phyloP scores from a whole-genome alignment of 2,329 filamentous ascomycete genomes.

The Penicillium sp. region DNA sequence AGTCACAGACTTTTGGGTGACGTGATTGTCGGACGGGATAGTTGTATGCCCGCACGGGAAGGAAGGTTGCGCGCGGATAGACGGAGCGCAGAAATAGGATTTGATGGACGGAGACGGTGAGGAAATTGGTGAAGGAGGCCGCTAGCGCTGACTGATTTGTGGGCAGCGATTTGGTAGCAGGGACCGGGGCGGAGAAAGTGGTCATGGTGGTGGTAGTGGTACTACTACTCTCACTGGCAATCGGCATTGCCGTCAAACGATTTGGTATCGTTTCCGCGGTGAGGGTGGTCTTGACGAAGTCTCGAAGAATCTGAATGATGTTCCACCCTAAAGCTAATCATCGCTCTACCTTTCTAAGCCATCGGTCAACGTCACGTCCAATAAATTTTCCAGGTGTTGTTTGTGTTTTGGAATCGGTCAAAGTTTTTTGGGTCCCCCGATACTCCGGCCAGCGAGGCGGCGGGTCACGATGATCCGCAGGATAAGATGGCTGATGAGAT shows the following conservation, averaged over 20 bases:
- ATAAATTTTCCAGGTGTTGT: neutral
- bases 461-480: slow-evolving; percentile 7
- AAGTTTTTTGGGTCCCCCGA: slow-evolving; percentile 14
- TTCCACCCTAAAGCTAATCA: slow-evolving; percentile 45
- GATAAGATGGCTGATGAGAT: neutral
- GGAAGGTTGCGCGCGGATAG: slow-evolving; percentile 75
- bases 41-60: slow-evolving; percentile 76
- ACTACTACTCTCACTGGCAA: slow-evolving; percentile 43
- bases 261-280: slow-evolving; percentile 34
- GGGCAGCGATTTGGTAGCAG: slow-evolving; percentile 42
- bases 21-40: slow-evolving; percentile 80
- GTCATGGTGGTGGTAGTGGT: slow-evolving; percentile 40
- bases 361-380: slow-evolving; percentile 28
- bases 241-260: slow-evolving; percentile 39
- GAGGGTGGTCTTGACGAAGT: slow-evolving; percentile 36
- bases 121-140: slow-evolving; percentile 70
- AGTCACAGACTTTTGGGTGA: slow-evolving; percentile 79
- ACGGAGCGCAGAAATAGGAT: slow-evolving; percentile 78
- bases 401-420: slow-evolving; percentile 6
- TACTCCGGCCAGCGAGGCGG: slow-evolving; percentile 6
- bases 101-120: slow-evolving; percentile 79
- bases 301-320: slow-evolving; percentile 41
- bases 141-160: slow-evolving; percentile 60
- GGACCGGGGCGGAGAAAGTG: slow-evolving; percentile 41
- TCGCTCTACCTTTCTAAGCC: slow-evolving; percentile 40